Conservation (phyloP, 2,329 filamentous ascomycete species). For the Lecanicillium sp. region DNA sequence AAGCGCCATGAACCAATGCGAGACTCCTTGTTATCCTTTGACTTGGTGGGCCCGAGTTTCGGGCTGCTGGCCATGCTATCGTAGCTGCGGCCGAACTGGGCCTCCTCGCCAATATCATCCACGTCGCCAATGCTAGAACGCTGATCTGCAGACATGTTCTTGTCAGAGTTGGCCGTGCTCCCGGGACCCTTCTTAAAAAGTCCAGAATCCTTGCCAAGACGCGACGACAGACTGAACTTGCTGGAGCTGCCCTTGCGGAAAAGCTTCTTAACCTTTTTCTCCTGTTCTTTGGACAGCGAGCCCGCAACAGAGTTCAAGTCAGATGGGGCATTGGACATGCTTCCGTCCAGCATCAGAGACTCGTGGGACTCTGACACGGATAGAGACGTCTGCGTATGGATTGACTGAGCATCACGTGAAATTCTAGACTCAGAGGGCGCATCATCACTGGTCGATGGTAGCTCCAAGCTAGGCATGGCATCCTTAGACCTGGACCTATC, state of each 20-base stretch:
- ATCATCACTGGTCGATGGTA: slow-evolving; percentile 34
- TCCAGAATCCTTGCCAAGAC: slow-evolving; percentile 47
- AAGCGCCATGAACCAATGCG: slow-evolving; percentile 50
- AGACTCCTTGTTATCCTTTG: slow-evolving; percentile 40
- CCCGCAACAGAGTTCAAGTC: slow-evolving; percentile 40
- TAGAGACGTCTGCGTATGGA: slow-evolving; percentile 44
- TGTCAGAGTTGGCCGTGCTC: slow-evolving; percentile 52
- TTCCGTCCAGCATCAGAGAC: slow-evolving; percentile 49
- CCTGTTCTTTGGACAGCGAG: slow-evolving; percentile 42
- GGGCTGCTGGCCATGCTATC: slow-evolving; percentile 54
- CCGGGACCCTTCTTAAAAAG: slow-evolving; percentile 55
- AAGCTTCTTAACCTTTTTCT: slow-evolving; percentile 54
- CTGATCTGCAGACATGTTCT: slow-evolving; percentile 46
- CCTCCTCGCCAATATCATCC: slow-evolving; percentile 46
- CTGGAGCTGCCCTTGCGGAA: slow-evolving; percentile 60
- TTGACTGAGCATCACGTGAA: slow-evolving; percentile 51
- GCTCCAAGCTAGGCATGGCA: slow-evolving; percentile 33
- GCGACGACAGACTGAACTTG: slow-evolving; percentile 58
- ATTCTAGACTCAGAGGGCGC: slow-evolving; percentile 48
- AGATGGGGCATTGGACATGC: slow-evolving; percentile 51
- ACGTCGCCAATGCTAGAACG: slow-evolving; percentile 53
- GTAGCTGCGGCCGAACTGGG: slow-evolving; percentile 42
- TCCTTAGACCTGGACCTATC: slow-evolving; percentile 30
- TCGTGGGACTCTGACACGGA: slow-evolving; percentile 57
- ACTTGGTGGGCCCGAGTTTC: slow-evolving; percentile 46